These are phyloP conservation scores for Pluteus cervinus DNA, from an alignment of 768 basidiomycete species.

Conservation along the genomic window DNA sequence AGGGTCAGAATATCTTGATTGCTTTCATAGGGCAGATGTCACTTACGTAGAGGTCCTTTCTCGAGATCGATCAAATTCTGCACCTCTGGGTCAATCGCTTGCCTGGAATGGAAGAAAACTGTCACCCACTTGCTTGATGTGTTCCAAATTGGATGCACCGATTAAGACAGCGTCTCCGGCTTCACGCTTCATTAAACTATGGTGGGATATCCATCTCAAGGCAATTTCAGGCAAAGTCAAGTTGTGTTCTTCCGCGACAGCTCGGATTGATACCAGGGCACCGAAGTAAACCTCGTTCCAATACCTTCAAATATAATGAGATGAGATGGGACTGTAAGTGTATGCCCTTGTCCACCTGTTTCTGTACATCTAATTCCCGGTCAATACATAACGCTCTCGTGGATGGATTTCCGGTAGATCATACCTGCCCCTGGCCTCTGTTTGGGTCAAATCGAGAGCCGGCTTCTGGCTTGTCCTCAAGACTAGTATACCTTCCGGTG, in stretches of 20 bases:
- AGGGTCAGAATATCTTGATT: neutral
- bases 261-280: slow-evolving; percentile 38
- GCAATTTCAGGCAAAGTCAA: slow-evolving; percentile 49
- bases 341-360: no score
- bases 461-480: slow-evolving; percentile 33
- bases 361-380: neutral
- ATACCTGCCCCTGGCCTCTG: slow-evolving; percentile 40
- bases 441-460: slow-evolving; percentile 54
- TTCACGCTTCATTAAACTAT: slow-evolving; percentile 42
- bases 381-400: slow-evolving; percentile 24
- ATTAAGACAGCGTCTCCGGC: slow-evolving; percentile 50
- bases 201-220: slow-evolving; percentile 58
- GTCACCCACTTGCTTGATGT: slow-evolving; percentile 42
- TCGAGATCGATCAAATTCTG: slow-evolving; percentile 48
- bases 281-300: slow-evolving; percentile 53
- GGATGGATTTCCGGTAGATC: slow-evolving; percentile 26
- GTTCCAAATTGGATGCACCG: slow-evolving; percentile 52
- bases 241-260: slow-evolving; percentile 37
- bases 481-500: slow-evolving; percentile 42
- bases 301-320: slow-evolving; percentile 29
- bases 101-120: no score
- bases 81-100: neutral
- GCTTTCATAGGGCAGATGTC: neutral
- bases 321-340: no score
- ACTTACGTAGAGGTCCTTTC: slow-evolving; percentile 50